A percentile compares a stretch with the other conserved stretches of the same genome.
These are phyloP conservation scores for Phytophthora pseudosyringae DNA, from an alignment of 352 stramenopile genomes.

Conservation along the genomic window DNA sequence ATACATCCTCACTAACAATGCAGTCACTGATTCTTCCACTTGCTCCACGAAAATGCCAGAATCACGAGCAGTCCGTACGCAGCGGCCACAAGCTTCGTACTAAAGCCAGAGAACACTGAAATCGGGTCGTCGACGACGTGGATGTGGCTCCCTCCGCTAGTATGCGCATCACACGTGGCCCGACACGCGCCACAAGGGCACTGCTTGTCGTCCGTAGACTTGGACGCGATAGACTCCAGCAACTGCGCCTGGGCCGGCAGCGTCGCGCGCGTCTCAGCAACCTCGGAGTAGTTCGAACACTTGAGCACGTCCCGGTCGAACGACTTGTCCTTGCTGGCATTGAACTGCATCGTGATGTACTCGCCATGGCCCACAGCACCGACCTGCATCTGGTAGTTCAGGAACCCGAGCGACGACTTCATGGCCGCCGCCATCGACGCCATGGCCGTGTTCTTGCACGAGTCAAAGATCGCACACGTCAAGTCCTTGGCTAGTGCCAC, in stretches of 20 bases:
- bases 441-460: conserved; percentile 87
- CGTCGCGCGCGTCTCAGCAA: conserved; percentile 31
- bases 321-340: conserved; percentile 42
- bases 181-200: conserved; percentile 80
- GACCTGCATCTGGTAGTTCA: conserved; percentile 92
- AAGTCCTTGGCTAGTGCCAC: conserved; percentile 75
- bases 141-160: conserved; percentile 44
- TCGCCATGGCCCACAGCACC: conserved; percentile 89
- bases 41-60: conserved; percentile 47
- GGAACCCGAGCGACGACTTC: conserved; percentile 86
- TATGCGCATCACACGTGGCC: conserved; percentile 65
- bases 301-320: conserved; percentile 69
- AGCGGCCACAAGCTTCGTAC: conserved; percentile 57
- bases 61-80: conserved; percentile 62
- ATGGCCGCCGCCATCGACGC: conserved; percentile 72
- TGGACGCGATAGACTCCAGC: conserved; percentile 69
- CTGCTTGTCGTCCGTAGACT: conserved; percentile 54
- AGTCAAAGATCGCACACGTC: conserved; percentile 84
- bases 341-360: conserved; percentile 84
- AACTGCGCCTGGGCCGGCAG: conserved; percentile 72
- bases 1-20: neutral
- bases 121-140: conserved; percentile 72
- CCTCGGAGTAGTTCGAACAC: conserved; percentile 84
- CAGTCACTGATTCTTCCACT: conserved; percentile 42
- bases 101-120: conserved; percentile 71